Conservation (phyloP, 371 early-diverging fungal genomes). For the Saksenaea oblongispora region DNA sequence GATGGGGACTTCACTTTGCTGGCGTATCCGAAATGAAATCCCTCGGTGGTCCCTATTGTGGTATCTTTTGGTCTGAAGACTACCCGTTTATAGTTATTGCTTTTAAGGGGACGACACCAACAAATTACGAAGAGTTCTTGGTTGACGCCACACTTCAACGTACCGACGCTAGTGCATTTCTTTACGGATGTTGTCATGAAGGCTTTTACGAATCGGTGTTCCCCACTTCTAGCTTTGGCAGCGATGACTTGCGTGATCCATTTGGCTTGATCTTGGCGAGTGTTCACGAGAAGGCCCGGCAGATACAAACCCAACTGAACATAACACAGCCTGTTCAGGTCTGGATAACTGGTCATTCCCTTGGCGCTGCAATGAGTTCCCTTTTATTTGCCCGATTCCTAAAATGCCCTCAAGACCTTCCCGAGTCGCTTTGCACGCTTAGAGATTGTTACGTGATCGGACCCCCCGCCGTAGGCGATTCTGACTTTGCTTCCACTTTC, state of each 20-base stretch:
- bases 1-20: conserved; percentile 46
- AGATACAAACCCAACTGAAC: conserved; percentile 16
- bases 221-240: conserved; percentile 13
- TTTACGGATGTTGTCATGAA: conserved; percentile 44
- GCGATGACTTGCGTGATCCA: conserved; percentile 37
- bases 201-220: conserved; percentile 46
- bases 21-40: conserved; percentile 55
- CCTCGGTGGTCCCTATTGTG: conserved; percentile 51
- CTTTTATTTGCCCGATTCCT: conserved; percentile 49
- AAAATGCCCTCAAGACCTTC: conserved; percentile 36
- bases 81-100: conserved; percentile 42
- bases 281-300: conserved; percentile 32
- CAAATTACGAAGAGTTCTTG: conserved; percentile 45
- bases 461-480: conserved; percentile 48
- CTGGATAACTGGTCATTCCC: conserved; percentile 56
- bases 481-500: conserved; percentile 42
- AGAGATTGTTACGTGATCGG: conserved; percentile 50
- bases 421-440: conserved; percentile 24
- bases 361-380: conserved; percentile 51
- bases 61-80: conserved; percentile 49
- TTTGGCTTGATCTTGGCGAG: conserved; percentile 44
- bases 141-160: conserved; percentile 43
- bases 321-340: conserved; percentile 39
- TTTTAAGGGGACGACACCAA: conserved; percentile 51
- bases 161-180: conserved; percentile 32